A percentile compares a stretch with the other conserved stretches of the same genome.
Conservation (phyloP, 108 stramenopile genomes). For the Cyclotella choctawhatcheeana region DNA sequence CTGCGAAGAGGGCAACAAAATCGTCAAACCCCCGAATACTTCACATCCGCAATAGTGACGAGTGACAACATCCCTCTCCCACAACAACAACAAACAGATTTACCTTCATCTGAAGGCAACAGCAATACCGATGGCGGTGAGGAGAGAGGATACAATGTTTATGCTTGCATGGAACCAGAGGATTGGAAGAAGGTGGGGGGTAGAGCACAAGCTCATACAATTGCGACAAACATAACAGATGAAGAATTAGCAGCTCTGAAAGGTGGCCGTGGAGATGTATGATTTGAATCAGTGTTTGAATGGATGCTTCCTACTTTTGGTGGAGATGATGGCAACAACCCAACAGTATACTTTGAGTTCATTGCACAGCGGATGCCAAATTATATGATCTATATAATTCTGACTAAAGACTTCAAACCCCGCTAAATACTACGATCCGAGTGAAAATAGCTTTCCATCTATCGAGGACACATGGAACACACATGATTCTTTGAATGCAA, state of each 20-base stretch:
- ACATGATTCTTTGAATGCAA: background rate
- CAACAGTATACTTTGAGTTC: background rate
- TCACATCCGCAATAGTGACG: too few relatives aligned
- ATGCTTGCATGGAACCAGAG: too few relatives aligned
- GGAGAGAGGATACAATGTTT: too few relatives aligned
- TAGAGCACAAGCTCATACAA: background rate
- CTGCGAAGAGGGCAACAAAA: background rate
- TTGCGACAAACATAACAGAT: background rate
- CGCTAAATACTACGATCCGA: constrained; percentile 6
- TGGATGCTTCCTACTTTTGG: constrained; percentile 1
- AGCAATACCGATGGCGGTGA: too few relatives aligned
- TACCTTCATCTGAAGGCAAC: too few relatives aligned
- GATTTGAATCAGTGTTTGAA: background rate
- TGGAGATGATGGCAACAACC: background rate
- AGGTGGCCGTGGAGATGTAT: constrained; percentile 5
- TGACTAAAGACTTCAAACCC: background rate
- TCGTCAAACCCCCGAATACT: too few relatives aligned
- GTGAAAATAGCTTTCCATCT: background rate
- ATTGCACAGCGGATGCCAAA: constrained; percentile 9
- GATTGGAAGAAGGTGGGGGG: too few relatives aligned
- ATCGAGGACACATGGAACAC: background rate
- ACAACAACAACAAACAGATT: too few relatives aligned
- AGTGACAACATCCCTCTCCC: too few relatives aligned
- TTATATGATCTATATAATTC: constrained; percentile 12
- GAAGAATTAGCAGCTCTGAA: background rate